Evolutionary conservation across 2,329 filamentous ascomycete genomes (phyloP).

Genomic region (Exophiala spinifera): DNA sequence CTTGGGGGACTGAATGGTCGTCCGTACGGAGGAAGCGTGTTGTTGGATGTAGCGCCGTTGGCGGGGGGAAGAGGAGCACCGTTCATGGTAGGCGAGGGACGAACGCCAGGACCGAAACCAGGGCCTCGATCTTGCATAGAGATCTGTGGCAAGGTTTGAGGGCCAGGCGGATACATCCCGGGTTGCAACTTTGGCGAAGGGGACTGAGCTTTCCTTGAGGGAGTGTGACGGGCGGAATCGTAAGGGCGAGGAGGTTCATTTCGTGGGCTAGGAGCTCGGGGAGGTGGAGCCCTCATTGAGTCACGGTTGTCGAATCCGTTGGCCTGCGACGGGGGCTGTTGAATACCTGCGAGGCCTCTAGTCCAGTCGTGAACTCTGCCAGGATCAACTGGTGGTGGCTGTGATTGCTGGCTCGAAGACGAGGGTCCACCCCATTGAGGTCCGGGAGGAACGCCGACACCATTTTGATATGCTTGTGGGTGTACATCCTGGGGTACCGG

Average conservation of each 20-base stretch:
- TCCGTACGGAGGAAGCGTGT: conserved; percentile 69
- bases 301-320: conserved; percentile 81
- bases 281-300: conserved; percentile 63
- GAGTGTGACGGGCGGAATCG: conserved; percentile 56
- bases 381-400: conserved; percentile 53
- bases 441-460: conserved; percentile 76
- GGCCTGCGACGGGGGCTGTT: conserved; percentile 56
- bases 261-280: conserved; percentile 72
- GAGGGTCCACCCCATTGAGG: conserved; percentile 86
- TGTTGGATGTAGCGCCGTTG: conserved; percentile 53
- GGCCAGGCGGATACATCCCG: conserved; percentile 45
- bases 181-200: conserved; percentile 60
- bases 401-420: conserved; percentile 33
- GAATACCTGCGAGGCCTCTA: conserved; percentile 74
- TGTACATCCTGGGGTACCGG: conserved; percentile 96
- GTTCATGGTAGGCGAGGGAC: conserved; percentile 55
- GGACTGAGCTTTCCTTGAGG: conserved; percentile 52
- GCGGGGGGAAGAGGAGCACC: conserved; percentile 50
- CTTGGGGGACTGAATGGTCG: conserved; percentile 74
- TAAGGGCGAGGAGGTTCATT: conserved; percentile 69
- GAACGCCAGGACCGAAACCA: conserved; percentile 33
- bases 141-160: conserved; percentile 52
- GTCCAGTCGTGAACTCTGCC: conserved; percentile 58
- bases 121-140: conserved; percentile 46
- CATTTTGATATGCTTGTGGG: conserved; percentile 86